Base-by-base conservation (phyloP, 192 early-diverging fungal species). In the Umbelopsis sp. region DNA sequence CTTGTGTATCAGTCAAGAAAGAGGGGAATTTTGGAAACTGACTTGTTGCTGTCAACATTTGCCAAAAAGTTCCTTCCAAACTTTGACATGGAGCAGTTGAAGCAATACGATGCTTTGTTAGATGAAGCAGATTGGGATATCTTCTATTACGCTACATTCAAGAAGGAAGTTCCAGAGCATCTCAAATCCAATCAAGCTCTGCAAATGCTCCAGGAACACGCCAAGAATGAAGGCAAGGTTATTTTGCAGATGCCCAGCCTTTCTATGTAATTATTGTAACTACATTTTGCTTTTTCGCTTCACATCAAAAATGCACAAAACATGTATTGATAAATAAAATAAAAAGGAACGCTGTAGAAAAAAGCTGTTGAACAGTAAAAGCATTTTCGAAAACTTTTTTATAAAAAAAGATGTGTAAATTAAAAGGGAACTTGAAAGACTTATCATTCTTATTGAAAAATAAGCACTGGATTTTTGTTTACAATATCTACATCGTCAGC, bases 91-190 rank as follows among this genome's bases (percentile, higher is more conserved):
- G 71, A 77, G 3, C 86, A 95, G 70, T 78, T 98, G 72, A 75
- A 74, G 7, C 89, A 95, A 66, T 90, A 92, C 65, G 97, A 97
- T 70, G 66, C 80, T 66, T 80, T 99, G 65, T 80, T 99, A 77
- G 91, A 95, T 72, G 88, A 90, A 52, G 87, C 90, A 14, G 97
- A 99, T 78, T 99, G 97, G 97, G 96, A 98, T 77, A 94, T 99
- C 54, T 99, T 93, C 74, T 96, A 98, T 74, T 98, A 94, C 93
- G 89, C 89, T 3, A 93, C 88, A 0, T 74, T 79, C 25, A 90
- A 91, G 72, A 92, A 90, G 45, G 72, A 72, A 26, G 74, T 85
- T 9, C 92, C 92, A 4, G 82, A 86, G n/a, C 45, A 70, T 2
- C 81, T 89, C 52, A 65, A 73, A 45, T 62, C 68, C 0, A 88